These are phyloP conservation scores for Crithidia mellificae DNA, from an alignment of 208 protist genomes.

Conservation along the genomic window DNA sequence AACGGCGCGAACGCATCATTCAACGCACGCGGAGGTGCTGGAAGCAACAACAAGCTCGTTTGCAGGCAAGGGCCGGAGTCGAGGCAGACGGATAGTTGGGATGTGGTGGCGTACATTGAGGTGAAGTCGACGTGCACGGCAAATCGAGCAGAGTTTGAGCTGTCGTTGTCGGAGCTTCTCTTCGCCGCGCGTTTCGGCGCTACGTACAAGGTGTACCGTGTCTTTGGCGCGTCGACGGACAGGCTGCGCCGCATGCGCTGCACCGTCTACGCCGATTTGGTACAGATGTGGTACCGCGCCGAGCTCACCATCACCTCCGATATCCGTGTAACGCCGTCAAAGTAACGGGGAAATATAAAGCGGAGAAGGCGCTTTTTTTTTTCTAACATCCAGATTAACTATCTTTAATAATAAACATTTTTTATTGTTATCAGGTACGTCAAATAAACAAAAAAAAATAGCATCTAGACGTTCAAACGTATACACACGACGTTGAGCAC, in stretches of 20 bases:
- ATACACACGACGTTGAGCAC: too few relatives aligned
- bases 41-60: too few relatives aligned
- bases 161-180: conserved; percentile 78
- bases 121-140: conserved; percentile 80
- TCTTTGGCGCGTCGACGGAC: conserved; percentile 71
- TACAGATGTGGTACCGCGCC: conserved; percentile 65
- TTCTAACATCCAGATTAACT: conserved; percentile 1
- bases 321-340: conserved; percentile 62
- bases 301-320: conserved; percentile 71
- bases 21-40: background rate
- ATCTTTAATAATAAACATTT: too few relatives aligned
- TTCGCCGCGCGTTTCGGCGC: conserved; percentile 76
- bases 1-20: too few relatives aligned
- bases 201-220: conserved; percentile 73
- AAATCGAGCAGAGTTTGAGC: conserved; percentile 70
- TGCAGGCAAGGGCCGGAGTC: background rate
- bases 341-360: conserved; percentile 3
- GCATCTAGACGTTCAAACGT: too few relatives aligned
- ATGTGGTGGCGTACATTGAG: conserved; percentile 72
- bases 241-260: conserved; percentile 48
- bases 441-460: too few relatives aligned
- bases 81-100: background rate
- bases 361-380: too few relatives aligned
- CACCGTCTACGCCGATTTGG: conserved; percentile 54
- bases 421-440: too few relatives aligned